Evolutionary conservation across 2,329 filamentous ascomycete species (phyloP), one percentile per base, ranked within the genome.

Genomic region (Botrytis tulipae): DNA sequence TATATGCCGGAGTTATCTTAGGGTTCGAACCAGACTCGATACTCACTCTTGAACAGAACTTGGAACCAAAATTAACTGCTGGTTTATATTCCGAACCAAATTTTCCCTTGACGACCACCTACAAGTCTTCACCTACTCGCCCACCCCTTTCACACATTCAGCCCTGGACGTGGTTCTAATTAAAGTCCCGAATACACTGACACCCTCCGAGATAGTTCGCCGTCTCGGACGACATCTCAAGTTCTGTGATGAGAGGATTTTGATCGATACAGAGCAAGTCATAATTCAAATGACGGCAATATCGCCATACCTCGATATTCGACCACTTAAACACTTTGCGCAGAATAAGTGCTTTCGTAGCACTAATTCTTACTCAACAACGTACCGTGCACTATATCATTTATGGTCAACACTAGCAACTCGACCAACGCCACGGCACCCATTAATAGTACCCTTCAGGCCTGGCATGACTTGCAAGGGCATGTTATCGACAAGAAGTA

Each of bases 401-500:
- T 69, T 73, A 73, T 73, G 71, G 54, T 73, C 63, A 25, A 61
- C 18, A 35, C 65, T 20, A 73, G 60, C 29, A 60, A 69, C 32
- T 46, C 71, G 32, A 59, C 40, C 29, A 73, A 73, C 61, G 71
- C 62, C 62, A 73, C 71, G 54, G 51, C 61, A 35, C 40, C 70
- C 22, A 44, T 40, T 44, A 73, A 73, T 51, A 29, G 37, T 25
- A 69, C 63, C 5, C 37, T 61, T 46, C 51, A 69, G 54, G 51
- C 63, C 29, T 73, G 71, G 71, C 71, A 73, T 48, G 42, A 44
- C n/a, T 63, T 77, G 37, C 62, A 76, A 54, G 76, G 76, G 6
- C 61, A 75, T 46, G 70, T 77, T 29, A 70, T 78, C 35, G 51
- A 75, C 20, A 77, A 74, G 68, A 73, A 51, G 54, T 78, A 75